Conservation (phyloP, 257 asterid genomes). For the Marsdenia floribunda region DNA sequence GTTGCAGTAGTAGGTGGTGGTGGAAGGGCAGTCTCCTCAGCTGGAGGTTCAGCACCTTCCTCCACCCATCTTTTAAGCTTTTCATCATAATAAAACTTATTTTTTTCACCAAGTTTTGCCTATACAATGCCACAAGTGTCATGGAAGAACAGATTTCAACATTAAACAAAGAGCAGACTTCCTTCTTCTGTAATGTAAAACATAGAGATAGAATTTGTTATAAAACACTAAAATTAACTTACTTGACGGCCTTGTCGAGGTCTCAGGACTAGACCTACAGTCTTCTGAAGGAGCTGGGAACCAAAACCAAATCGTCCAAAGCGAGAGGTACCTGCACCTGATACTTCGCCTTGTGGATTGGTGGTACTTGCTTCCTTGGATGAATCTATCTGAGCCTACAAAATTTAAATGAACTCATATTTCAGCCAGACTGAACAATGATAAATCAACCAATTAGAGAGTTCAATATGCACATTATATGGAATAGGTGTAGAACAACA, state of each 20-base stretch:
- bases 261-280: slow-evolving; percentile 37
- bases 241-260: slow-evolving; percentile 44
- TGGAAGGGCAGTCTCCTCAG: slow-evolving; percentile 63
- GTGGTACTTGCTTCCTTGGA: slow-evolving; percentile 58
- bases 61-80: slow-evolving; percentile 97
- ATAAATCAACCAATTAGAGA: not conserved
- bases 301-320: slow-evolving; percentile 57
- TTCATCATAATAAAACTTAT: slow-evolving; percentile 84
- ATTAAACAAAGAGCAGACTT: not conserved
- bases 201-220: slow-evolving; percentile 3
- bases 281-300: slow-evolving; percentile 39
- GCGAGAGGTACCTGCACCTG: slow-evolving; percentile 47
- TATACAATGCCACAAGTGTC: slow-evolving; percentile 20
- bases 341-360: slow-evolving; percentile 41
- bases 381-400: slow-evolving; percentile 58
- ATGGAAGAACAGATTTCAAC: slow-evolving; percentile 1
- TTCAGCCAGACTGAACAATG: slow-evolving; percentile 3
- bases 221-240: not conserved
- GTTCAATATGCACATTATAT: not conserved
- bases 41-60: slow-evolving; percentile 77
- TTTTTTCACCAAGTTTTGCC: slow-evolving; percentile 92
- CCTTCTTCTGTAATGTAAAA: slow-evolving; percentile 4
- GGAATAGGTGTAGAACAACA: slow-evolving; percentile 11
- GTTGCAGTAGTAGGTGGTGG: slow-evolving; percentile 74
- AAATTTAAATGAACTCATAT: slow-evolving; percentile 11